Conservation (phyloP, 2,329 filamentous ascomycete species). For the Epichloe gansuensis region DNA sequence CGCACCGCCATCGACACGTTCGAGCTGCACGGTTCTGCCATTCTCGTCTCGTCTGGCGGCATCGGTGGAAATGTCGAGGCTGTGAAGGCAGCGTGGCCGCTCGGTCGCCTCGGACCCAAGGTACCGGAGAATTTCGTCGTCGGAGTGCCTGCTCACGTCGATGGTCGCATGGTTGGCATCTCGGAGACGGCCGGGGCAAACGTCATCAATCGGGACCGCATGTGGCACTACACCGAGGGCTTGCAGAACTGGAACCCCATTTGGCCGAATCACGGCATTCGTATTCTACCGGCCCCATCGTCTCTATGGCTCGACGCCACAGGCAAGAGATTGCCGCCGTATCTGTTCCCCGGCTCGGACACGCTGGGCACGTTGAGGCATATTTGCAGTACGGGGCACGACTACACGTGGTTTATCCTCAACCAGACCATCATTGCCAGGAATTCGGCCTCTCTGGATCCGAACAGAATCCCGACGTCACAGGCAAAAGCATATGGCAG, state of each 20-base stretch:
- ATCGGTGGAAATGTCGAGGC: constrained; percentile 51
- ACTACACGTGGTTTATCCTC: constrained; percentile 53
- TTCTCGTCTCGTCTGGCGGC: constrained; percentile 44
- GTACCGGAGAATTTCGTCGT: constrained; percentile 45
- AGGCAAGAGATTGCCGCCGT: constrained; percentile 44
- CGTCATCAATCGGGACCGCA: constrained; percentile 48
- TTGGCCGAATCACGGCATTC: constrained; percentile 49
- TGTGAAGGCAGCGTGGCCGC: constrained; percentile 45
- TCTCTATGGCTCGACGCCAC: constrained; percentile 51
- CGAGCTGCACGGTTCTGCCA: constrained; percentile 38
- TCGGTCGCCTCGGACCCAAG: constrained; percentile 42
- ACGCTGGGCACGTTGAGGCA: constrained; percentile 45
- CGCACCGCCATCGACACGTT: constrained; percentile 37
- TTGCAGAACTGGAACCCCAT: constrained; percentile 50
- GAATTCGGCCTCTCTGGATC: constrained; percentile 52
- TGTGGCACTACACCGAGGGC: constrained; percentile 58
- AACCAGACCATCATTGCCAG: constrained; percentile 46
- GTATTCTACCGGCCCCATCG: constrained; percentile 46
- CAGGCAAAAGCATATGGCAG: constrained; percentile 42
- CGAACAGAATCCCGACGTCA: constrained; percentile 51
- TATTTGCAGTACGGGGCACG: constrained; percentile 48
- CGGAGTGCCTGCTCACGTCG: constrained; percentile 52
- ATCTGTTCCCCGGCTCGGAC: constrained; percentile 44
- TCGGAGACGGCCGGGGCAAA: constrained; percentile 38
- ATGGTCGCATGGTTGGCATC: constrained; percentile 50